Conservation (phyloP, 331 rosid species). For the Arachis monticola region DNA sequence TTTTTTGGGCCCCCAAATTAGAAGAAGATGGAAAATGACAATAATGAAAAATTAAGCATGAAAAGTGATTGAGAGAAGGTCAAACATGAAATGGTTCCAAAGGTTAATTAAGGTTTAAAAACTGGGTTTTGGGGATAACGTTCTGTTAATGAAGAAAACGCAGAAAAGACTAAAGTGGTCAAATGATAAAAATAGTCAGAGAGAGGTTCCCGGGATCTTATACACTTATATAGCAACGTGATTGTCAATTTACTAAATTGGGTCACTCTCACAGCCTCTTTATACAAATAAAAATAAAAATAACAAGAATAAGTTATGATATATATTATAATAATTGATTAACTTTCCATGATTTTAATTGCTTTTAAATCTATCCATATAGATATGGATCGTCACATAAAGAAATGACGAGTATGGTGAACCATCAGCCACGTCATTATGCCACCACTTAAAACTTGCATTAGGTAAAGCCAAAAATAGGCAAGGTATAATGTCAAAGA, state of each 20-base stretch:
- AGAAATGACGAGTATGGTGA: not conserved
- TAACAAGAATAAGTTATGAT: no score
- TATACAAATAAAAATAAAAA: no score
- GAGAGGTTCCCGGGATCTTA: constrained; percentile 49
- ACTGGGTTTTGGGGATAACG: constrained; percentile 39
- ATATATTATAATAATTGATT: not conserved
- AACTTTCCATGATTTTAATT: constrained; percentile 5
- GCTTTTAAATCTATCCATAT: not conserved
- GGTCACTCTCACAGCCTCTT: not conserved
- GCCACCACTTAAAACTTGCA: not conserved
- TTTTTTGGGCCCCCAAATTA: constrained; percentile 6
- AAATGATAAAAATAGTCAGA: constrained; percentile 40
- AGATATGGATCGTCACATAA: not conserved
- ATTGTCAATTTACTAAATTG: constrained; percentile 31
- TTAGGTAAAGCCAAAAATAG: constrained; percentile 30
- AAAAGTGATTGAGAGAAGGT: constrained; percentile 2
- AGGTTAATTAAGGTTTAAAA: constrained; percentile 31
- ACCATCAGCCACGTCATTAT: not conserved
- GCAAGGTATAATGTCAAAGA: not conserved
- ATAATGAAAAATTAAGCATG: constrained; percentile 24
- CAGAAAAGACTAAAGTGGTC: constrained; percentile 25
- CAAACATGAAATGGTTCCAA: not conserved
- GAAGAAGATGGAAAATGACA: constrained; percentile 13
- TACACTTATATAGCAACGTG: constrained; percentile 39
- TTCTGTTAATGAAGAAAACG: constrained; percentile 26